phyloP scores from a whole-genome alignment of 345 rosid genomes.

The Chamaenerion angustifolium region DNA sequence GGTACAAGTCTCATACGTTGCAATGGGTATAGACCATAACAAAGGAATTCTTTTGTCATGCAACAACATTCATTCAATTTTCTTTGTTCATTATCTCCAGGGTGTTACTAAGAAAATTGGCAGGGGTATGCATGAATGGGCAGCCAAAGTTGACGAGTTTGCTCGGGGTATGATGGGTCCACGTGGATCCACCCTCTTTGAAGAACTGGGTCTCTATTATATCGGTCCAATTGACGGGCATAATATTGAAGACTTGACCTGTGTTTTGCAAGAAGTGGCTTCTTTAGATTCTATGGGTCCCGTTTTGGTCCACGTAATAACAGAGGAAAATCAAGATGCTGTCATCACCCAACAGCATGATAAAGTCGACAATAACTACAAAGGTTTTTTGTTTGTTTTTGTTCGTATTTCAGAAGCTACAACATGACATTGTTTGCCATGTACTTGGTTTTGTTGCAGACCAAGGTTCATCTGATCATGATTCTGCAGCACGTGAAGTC shows the following conservation, averaged over 20 bases:
- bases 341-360: conserved; percentile 15
- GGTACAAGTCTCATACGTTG: too few relatives aligned
- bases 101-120: conserved; percentile 79
- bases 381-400: conserved; percentile 15
- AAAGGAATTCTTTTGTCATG: too few relatives aligned
- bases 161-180: conserved; percentile 98
- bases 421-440: not conserved
- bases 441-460: conserved; percentile 1
- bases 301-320: conserved; percentile 79
- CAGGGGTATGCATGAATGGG: conserved; percentile 74
- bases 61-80: too few relatives aligned
- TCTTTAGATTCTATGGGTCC: conserved; percentile 84
- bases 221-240: conserved; percentile 96
- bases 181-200: conserved; percentile 77
- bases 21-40: too few relatives aligned
- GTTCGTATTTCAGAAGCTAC: too few relatives aligned
- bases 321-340: conserved; percentile 42
- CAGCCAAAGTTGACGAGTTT: conserved; percentile 94
- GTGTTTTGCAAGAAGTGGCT: conserved; percentile 71
- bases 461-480: conserved; percentile 22
- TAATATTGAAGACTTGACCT: conserved; percentile 66
- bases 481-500: conserved; percentile 11
- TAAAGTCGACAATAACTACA: conserved; percentile 15
- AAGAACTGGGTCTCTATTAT: conserved; percentile 84
- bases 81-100: conserved; percentile 15